phyloP scores from a whole-genome alignment of 345 rosid species.

The Dipteronia dyeriana region DNA sequence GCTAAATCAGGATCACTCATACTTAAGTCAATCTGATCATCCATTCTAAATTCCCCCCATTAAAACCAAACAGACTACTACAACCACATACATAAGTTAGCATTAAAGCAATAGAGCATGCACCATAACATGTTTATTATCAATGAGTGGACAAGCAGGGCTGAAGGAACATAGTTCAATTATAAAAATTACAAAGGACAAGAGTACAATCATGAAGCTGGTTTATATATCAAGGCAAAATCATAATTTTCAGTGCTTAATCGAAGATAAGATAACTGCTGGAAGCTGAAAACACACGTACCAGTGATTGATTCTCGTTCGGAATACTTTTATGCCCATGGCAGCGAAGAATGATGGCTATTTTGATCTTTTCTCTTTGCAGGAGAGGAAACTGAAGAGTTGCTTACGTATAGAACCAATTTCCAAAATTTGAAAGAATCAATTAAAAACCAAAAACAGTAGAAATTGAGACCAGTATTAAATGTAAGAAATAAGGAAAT shows the following conservation, averaged over 20 bases:
- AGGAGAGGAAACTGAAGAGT: slow-evolving; percentile 17
- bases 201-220: slow-evolving; percentile 68
- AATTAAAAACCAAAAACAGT: too few species aligned
- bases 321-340: slow-evolving; percentile 92
- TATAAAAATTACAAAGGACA: too few species aligned
- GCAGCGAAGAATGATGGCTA: slow-evolving; percentile 42
- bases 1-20: too few species aligned
- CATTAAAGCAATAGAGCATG: too few species aligned
- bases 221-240: slow-evolving; percentile 26
- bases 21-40: slow-evolving; percentile 64
- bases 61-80: slow-evolving; percentile 90
- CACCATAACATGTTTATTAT: too few species aligned
- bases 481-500: too few species aligned
- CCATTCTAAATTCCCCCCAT: slow-evolving; percentile 93
- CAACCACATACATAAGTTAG: slow-evolving; percentile 11
- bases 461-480: too few species aligned
- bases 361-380: slow-evolving; percentile 50
- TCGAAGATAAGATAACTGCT: background rate
- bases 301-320: slow-evolving; percentile 88
- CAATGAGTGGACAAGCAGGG: too few species aligned
- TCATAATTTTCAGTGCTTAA: slow-evolving; percentile 4
- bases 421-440: too few species aligned
- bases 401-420: too few species aligned
- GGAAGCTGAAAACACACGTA: slow-evolving; percentile 24
- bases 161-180: too few species aligned